Conservation (phyloP, 1,284 basidiomycete genomes). For the Vanrija sp. region DNA sequence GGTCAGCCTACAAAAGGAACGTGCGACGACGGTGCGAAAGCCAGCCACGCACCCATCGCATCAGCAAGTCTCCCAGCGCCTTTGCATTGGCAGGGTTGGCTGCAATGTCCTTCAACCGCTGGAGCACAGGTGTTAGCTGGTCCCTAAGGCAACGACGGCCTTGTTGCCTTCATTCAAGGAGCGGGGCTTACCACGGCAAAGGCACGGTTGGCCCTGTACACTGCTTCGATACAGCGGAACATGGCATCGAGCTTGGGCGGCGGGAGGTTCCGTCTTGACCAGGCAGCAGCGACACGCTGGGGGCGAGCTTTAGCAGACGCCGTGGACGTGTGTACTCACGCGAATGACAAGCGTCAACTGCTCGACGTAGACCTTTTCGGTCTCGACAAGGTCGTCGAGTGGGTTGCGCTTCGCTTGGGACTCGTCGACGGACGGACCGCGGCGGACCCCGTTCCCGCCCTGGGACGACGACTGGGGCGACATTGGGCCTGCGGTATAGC, state of each 20-base stretch:
- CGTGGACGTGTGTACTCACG: conserved; percentile 53
- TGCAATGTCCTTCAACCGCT: conserved; percentile 93
- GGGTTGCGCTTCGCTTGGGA: conserved; percentile 59
- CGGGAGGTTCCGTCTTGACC: conserved; percentile 91
- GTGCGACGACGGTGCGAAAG: background rate
- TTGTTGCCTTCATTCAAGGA: no score
- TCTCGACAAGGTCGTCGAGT: conserved; percentile 86
- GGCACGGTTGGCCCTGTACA: conserved; percentile 85
- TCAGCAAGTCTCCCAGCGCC: conserved; percentile 88
- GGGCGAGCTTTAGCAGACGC: background rate
- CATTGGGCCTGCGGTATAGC: conserved; percentile 1
- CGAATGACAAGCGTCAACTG: conserved; percentile 84
- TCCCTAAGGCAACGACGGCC: background rate
- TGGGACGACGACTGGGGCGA: background rate
- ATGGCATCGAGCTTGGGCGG: conserved; percentile 86
- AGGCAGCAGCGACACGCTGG: conserved; percentile 92
- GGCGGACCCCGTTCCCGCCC: background rate
- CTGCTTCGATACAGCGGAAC: conserved; percentile 87
- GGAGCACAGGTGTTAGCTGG: conserved; percentile 13
- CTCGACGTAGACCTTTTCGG: conserved; percentile 90
- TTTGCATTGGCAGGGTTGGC: conserved; percentile 91
- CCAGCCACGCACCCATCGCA: conserved; percentile 77
- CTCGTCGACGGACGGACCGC: conserved; percentile 3
- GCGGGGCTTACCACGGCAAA: conserved; percentile 63
- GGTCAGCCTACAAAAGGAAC: background rate